Percentiles rank a stretch among this genome's conserved stretches.
phyloP scores from a whole-genome alignment of 257 asterid genomes.

The Scutellaria barbata region DNA sequence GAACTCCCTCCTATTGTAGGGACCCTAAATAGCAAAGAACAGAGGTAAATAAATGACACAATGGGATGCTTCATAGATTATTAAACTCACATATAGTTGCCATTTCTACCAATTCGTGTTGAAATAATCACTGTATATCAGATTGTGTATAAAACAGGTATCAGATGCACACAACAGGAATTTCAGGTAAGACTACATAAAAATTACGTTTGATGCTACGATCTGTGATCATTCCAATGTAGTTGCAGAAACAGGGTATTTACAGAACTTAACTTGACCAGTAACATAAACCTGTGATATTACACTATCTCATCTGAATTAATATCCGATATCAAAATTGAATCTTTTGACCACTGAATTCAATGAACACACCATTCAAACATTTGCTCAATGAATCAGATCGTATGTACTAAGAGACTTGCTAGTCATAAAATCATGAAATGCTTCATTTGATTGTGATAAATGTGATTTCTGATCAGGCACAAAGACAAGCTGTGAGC shows the following conservation, averaged over 20 bases:
- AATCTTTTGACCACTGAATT: not conserved
- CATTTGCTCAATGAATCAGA: not conserved
- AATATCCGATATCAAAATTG: slow-evolving; percentile 6
- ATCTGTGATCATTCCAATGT: not conserved
- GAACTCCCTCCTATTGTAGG: slow-evolving; percentile 79
- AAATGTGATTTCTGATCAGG: slow-evolving; percentile 9
- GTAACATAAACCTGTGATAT: slow-evolving; percentile 1
- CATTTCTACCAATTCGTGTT: slow-evolving; percentile 20
- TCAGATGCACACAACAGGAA: not conserved
- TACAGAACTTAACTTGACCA: not conserved
- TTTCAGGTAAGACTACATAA: slow-evolving; percentile 21
- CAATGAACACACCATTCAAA: not conserved
- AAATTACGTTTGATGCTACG: not conserved
- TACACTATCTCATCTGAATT: not conserved
- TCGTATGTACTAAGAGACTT: not conserved
- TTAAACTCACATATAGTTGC: not conserved
- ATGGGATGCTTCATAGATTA: slow-evolving; percentile 2
- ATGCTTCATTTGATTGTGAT: not conserved
- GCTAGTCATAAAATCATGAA: slow-evolving; percentile 10
- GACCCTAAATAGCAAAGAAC: slow-evolving; percentile 53
- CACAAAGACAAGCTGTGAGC: not conserved
- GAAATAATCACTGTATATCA: slow-evolving; percentile 14
- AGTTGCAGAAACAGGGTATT: not conserved
- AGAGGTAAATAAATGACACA: slow-evolving; percentile 14
- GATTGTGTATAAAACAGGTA: not conserved